Conservation (phyloP, 805 yeast genomes). For the Yamadazyma sp. region DNA sequence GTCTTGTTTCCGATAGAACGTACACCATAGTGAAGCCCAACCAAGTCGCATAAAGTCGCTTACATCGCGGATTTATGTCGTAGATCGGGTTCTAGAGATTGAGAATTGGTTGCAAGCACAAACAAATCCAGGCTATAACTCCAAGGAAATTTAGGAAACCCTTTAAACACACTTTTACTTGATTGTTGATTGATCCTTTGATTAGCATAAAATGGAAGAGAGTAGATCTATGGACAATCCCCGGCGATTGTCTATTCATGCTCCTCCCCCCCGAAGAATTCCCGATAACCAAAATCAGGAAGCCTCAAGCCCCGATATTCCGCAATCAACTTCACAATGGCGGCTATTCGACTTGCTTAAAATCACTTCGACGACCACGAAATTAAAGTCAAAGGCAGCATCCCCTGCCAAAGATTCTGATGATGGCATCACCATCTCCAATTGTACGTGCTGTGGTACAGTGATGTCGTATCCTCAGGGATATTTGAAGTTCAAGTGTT, state of each 20-base stretch:
- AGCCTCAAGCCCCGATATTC: conserved; percentile 14
- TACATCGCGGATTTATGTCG: no score
- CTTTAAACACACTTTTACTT: no score
- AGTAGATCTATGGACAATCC: no score
- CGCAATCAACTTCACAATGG: conserved; percentile 25
- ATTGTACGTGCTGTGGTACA: conserved; percentile 41
- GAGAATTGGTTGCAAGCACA: conserved; percentile 12
- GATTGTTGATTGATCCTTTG: no score
- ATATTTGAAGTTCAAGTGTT: conserved; percentile 52
- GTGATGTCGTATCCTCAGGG: conserved; percentile 29
- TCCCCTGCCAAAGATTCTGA: conserved; percentile 2
- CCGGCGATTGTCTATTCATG: background rate
- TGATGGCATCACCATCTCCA: conserved; percentile 19
- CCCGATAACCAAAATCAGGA: conserved; percentile 1
- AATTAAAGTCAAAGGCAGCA: conserved; percentile 1
- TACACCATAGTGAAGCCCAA: conserved; percentile 15
- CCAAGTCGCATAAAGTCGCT: no score
- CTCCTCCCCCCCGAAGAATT: conserved; percentile 2
- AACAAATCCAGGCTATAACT: conserved; percentile 8
- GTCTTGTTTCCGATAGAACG: conserved; percentile 20
- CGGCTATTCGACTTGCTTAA: conserved; percentile 18
- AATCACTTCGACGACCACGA: conserved; percentile 9
- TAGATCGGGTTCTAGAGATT: no score
- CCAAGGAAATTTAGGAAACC: no score
- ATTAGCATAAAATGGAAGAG: no score